A percentile compares a stretch with the other conserved stretches of the same genome.
These are phyloP conservation scores for Pseudonectria buxi DNA, from an alignment of 2,329 filamentous ascomycete species.

Conservation along the genomic window DNA sequence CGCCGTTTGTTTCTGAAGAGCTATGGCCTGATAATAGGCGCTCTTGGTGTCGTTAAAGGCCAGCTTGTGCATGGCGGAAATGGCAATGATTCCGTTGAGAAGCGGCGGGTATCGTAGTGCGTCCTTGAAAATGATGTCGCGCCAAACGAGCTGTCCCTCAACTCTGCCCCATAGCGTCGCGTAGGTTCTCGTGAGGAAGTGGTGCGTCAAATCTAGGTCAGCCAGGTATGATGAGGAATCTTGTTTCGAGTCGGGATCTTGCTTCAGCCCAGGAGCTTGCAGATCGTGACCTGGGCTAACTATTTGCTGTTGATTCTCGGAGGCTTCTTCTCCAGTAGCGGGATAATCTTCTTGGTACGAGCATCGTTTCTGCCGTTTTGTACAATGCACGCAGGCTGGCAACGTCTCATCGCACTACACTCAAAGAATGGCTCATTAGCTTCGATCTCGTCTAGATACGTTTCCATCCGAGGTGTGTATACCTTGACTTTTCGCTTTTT, in stretches of 20 bases:
- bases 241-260: no score
- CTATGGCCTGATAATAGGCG: background rate
- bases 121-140: slow-evolving; percentile 11
- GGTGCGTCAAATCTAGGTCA: slow-evolving; percentile 10
- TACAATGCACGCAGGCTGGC: slow-evolving; percentile 8
- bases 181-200: slow-evolving; percentile 10
- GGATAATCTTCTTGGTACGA: slow-evolving; percentile 8
- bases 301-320: background rate
- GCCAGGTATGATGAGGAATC: slow-evolving; percentile 1
- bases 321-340: background rate
- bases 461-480: background rate
- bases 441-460: background rate
- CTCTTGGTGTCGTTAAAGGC: background rate
- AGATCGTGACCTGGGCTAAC: background rate
- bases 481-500: slow-evolving; percentile 13
- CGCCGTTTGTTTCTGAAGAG: slow-evolving; percentile 6
- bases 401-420: slow-evolving; percentile 11
- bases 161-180: slow-evolving; percentile 7
- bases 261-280: background rate
- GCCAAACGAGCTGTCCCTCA: slow-evolving; percentile 10
- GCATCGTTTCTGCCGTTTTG: slow-evolving; percentile 5
- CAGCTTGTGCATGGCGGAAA: slow-evolving; percentile 8
- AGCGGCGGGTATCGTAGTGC: slow-evolving; percentile 6
- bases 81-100: slow-evolving; percentile 11
- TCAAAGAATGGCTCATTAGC: background rate